phyloP scores from a whole-genome alignment of 352 stramenopile species.

The Pythium pectinolyticum region DNA sequence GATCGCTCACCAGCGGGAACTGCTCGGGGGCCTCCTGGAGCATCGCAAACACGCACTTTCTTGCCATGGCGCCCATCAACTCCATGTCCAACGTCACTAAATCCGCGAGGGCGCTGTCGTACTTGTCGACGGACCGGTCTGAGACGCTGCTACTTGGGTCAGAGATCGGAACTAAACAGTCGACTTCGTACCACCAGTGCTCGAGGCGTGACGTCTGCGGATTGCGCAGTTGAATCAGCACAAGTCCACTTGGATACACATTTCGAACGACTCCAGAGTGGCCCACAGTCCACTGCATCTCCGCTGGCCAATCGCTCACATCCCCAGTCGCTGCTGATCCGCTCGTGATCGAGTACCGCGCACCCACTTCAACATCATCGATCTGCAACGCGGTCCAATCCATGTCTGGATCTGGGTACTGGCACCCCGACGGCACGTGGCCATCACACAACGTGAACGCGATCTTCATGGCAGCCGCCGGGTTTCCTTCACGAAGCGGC shows the following conservation, averaged over 20 bases:
- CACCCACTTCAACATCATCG: conserved; percentile 72
- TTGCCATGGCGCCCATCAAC: conserved; percentile 56
- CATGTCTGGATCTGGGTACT: conserved; percentile 76
- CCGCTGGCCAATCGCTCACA: conserved; percentile 37
- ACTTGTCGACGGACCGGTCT: conserved; percentile 45
- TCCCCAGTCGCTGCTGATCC: conserved; percentile 27
- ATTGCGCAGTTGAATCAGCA: conserved; percentile 67
- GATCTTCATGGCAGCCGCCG: conserved; percentile 74
- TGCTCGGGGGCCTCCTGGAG: conserved; percentile 57
- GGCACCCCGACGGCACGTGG: conserved; percentile 72
- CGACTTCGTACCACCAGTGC: conserved; percentile 75
- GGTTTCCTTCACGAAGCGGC: conserved; percentile 72
- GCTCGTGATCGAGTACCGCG: conserved; percentile 45
- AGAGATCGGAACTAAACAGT: conserved; percentile 35
- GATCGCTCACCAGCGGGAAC: conserved; percentile 38
- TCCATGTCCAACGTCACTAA: conserved; percentile 46
- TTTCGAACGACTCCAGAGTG: conserved; percentile 53
- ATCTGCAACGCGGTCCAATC: conserved; percentile 78
- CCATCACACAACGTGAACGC: conserved; percentile 79
- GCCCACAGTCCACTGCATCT: conserved; percentile 71
- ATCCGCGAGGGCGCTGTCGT: conserved; percentile 34
- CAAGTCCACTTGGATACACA: conserved; percentile 52
- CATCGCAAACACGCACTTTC: conserved; percentile 63
- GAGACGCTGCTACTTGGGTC: conserved; percentile 24
- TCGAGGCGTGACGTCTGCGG: conserved; percentile 45